Base-by-base conservation (phyloP, 805 yeast genomes). In the Ogataea glucozyma region DNA sequence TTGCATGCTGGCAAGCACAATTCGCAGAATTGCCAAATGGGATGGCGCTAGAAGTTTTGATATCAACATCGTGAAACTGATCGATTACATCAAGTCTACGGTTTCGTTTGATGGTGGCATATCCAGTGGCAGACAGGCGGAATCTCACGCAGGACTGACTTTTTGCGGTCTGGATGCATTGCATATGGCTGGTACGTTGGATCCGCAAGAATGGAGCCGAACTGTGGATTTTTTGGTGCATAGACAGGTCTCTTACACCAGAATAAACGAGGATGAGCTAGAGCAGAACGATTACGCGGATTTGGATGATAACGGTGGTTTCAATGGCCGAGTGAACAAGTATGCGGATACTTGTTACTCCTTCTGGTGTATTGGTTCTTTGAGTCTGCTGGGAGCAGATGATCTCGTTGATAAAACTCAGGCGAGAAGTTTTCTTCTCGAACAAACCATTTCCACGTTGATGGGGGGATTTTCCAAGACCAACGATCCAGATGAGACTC, bases 281-380 rank as follows among this genome's bases (percentile, higher is more conserved):
- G 43, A 45, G 11, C 46, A 42, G 27, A 59, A 57, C 36, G 68
- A 60, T 14, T 55, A 57, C 37, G 62, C 62, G 39, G 82, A 78
- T 51, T 49, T 38, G 0, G 64, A 59, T 2, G 91, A 84, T 56
- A 64, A 65, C 40, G 97, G 97, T 2, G 91, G 91, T 0, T 81
- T 86, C 58, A 87, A 88, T 61, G 97, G 97, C 1, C 70, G 97
- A 35, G 80, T 78, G n/a, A 88, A 88, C 60, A 89, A 89, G 60
- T 75, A 72, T 44, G 85, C 85, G 3, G 97, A 89, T 62, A 84
- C 95, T 0, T 89, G 97, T 66, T 89, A 89, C 57, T 76, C 84
- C 6, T 89, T 88, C 72, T 89, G 97, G 97, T 76, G 79, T 34
- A 54, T 79, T 12, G 90, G 78, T 2, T 69, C 87, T 4, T 65